These are phyloP conservation scores for Solanum tarijense DNA, from an alignment of 257 asterid species.

Conservation along the genomic window DNA sequence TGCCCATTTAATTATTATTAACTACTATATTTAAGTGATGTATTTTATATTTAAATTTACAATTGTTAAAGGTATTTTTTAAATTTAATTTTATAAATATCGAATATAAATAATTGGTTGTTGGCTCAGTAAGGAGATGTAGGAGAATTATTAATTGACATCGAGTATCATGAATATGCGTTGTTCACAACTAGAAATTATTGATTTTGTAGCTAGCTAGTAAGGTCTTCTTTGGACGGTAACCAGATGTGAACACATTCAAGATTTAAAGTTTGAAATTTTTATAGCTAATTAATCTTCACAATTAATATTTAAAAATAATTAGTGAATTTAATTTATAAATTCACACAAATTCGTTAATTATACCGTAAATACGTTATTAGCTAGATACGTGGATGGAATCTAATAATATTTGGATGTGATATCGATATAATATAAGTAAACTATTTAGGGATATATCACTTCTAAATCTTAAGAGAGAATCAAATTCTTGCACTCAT, in stretches of 20 bases:
- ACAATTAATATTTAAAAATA: neutral
- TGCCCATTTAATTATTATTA: neutral
- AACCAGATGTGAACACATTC: neutral
- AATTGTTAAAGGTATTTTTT: neutral
- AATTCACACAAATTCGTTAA: neutral
- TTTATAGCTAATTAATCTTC: neutral
- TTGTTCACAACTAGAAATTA: neutral
- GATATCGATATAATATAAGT: neutral
- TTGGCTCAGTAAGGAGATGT: neutral
- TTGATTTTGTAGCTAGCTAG: neutral
- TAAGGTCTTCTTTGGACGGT: neutral
- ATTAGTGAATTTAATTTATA: neutral
- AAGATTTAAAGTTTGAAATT: too few relatives aligned
- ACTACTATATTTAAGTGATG: neutral
- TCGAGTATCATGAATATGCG: neutral
- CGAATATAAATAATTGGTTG: too few relatives aligned
- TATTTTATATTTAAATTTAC: neutral
- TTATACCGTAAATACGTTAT: too few relatives aligned
- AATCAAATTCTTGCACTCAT: neutral
- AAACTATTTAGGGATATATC: neutral
- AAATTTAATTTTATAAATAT: neutral
- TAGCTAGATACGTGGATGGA: neutral
- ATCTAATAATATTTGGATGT: neutral
- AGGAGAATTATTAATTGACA: neutral
- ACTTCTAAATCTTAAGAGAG: neutral